Base-by-base conservation (phyloP, 2,329 filamentous ascomycete genomes). In the Shiraia bambusicola region DNA sequence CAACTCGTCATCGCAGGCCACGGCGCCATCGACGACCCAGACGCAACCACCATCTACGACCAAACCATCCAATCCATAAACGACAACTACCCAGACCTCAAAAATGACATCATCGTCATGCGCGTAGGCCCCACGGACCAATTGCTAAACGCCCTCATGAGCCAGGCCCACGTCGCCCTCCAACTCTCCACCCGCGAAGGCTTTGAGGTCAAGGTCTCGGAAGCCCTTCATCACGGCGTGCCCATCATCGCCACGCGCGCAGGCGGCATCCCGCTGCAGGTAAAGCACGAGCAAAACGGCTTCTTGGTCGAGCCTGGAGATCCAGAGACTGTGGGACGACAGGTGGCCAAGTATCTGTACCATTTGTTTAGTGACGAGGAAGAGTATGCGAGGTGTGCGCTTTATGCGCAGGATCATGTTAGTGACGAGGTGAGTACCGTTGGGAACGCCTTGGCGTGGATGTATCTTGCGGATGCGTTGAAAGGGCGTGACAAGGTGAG, bases 191-290 rank as follows among this genome's bases (percentile, higher is more conserved):
- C 84, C 0, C 80, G 86, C 26, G 88, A 93, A 63, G 87, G 88
- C 0, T 93, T 93, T 56, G 88, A 93, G 67, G 84, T 93, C 56
- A 93, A 93, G 69, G 87, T 93, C 4, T 89, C 85, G 0, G 88
- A 93, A 68, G 87, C 86, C 1, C 75, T 92, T 15, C 87, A 91
- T 61, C 88, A 89, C 31, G 87, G 87, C 11, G 81, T 85, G 2
- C 88, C 88, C 1, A 79, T 90, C 56, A 88, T 93, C 49, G 86
- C 84, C 3, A 88, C 85, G 1, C 75, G 76, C 14, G 83, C 84
- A 1, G 88, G 88, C n/a, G 88, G 88, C 9, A 91, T 93, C 38
- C 87, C 87, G 1, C 74, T 92, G 4, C 88, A 93, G 63, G 78
- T 93, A 42, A 77, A 86, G 64, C 73, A 91, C 55, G 75, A 76